Evolutionary conservation across 2,329 filamentous ascomycete genomes (phyloP), one percentile per base, ranked within the genome.

Genomic region (Exophiala lecanii-corni): DNA sequence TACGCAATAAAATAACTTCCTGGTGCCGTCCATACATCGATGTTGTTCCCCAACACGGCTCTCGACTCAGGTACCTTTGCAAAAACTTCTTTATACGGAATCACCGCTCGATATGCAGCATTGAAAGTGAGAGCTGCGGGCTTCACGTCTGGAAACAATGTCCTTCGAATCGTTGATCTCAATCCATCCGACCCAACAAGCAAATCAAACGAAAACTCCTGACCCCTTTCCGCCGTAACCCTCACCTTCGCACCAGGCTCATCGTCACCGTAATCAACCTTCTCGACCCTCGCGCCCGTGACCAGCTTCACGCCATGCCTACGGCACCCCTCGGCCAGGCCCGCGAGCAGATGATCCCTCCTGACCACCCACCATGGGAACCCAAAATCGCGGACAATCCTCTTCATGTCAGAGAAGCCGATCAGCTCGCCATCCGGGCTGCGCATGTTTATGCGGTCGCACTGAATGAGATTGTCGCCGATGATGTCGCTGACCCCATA

Each of bases 31-130:
- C 45, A 55, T 4, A 39, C 43, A 36, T 55, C 53, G 25, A 49
- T 50, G 6, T 42, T 50, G 28, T 53, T 51, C 9, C 50, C 40
- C 26, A 55, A 40, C 15, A 43, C 33, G 17, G 37, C 36, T 30
- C 47, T 43, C 7, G 52, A 47, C 30, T 53, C 53, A 9, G 53
- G 53, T 9, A 51, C 44, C 16, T 53, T 36, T 12, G 34, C 39
- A 32, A 49, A 53, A 34, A 72, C 63, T 33, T 68, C 57, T 9
- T 67, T 62, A 39, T 67, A 70, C 0, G 68, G 66, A 5, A 73
- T 60, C 7, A 72, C 58, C 4, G 70, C 64, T 32, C 71, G 61
- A 49, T 71, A 74, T 2, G 71, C 71, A 32, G 62, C 66, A 43
- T 71, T 69, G 16, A 58, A 65, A 2, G 68, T 64, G 7, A 65